Evolutionary conservation across 176 grass and related monocot species (phyloP), one percentile per base, ranked within the genome.

Genomic region (Avena eriantha): DNA sequence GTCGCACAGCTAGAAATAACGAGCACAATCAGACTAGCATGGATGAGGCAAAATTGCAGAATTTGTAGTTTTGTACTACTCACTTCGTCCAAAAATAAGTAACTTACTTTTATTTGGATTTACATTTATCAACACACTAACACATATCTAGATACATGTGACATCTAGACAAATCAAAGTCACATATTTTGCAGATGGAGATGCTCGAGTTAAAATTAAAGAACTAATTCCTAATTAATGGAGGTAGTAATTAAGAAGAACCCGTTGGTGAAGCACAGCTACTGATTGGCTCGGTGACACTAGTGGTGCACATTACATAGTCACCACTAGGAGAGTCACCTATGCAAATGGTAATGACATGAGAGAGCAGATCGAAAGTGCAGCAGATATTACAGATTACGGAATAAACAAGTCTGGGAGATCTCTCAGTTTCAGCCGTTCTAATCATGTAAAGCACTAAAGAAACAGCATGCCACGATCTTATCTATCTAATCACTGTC

Each of bases 381-480:
- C 51, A 67, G 7, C 69, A 33, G 66, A 84, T 87, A 67, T 80
- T 80, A 80, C 68, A 64, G 33, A 86, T 56, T 79, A 53, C 35
- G 19, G 61, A 48, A 60, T 69, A 77, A 69, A 83, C 56, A 66
- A 12, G n/a, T 18, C 67, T 18, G 10, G 3, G 48, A 72, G 50
- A 69, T 77, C 21, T 35, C 18, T 47, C 8, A 18, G 10, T 60
- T 65, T 84, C 85, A 84, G 76, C 73, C 85, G 60, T 80, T 90
- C 68, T 60, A 87, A 91, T 91, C 85, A 91, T 87, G 85, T 34
- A 55, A 69, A 84, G 81, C 89, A 91, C 89, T 91, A 84, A 84
- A 91, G 48, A 80, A 87, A 68, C 68, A 87, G 48, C 49, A 49
- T 23, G 85, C 85, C 81, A 59, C 49, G 76, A 84, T 87, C 89